Evolutionary conservation across 2,329 filamentous ascomycete genomes (phyloP), one percentile per base, ranked within the genome.

Genomic region (Calonectria pseudoreteaudii): DNA sequence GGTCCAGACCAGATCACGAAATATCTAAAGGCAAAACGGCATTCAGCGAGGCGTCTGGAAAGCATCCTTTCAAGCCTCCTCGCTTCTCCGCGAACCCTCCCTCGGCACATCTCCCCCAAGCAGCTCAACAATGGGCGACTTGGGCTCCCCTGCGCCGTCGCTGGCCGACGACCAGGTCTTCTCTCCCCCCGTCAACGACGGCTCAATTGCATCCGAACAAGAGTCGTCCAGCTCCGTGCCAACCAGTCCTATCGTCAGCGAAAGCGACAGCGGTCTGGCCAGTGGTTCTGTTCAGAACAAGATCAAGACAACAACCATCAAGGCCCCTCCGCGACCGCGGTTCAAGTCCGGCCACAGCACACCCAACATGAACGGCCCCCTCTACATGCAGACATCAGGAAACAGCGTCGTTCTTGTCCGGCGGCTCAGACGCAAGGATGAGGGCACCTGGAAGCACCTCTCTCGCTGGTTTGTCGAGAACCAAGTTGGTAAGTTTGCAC

Each of bases 391-490:
- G 81, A 88, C 85, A 34, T 86, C 86, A 41, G 82, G 84, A 78
- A 87, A 86, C 81, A 90, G 89, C 73, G 87, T 87, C 60, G 87
- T 91, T 62, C 85, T 91, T 31, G 87, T 91, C 60, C 87, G 90
- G 78, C 89, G 90, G 77, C 84, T 89, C 75, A 93, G 90, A 86
- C 87, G 88, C 81, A 92, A 92, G 83, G 90, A 91, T 66, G 90
- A 93, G 77, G 88, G 91, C 70, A 87, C 91, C 50, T 86, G 90
- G 84, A 91, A 90, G 81, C 88, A 89, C 74, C 84, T 94, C 58
- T 90, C 91, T 74, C 88, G 89, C 81, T 94, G 93, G 91, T 90
- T 96, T 82, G 91, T 95, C 78, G 88, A 94, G 81, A 94, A 96
- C 84, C 94, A 96, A 84, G 93, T 95, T 80, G 94, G 94, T 96